A percentile compares a stretch with the other conserved stretches of the same genome.
phyloP scores from a whole-genome alignment of 257 asterid species.

The Capsicum pubescens region DNA sequence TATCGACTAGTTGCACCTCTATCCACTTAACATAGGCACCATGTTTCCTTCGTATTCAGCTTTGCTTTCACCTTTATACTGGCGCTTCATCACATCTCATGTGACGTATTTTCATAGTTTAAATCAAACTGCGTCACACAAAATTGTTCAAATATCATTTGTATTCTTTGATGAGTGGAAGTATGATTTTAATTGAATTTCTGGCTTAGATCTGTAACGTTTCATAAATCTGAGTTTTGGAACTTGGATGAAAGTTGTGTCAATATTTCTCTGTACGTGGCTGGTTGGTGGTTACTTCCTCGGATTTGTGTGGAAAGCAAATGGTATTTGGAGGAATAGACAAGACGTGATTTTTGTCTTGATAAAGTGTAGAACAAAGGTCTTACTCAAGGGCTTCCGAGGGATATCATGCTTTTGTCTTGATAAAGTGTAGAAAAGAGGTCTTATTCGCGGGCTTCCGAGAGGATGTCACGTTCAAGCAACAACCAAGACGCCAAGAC shows the following conservation, averaged over 20 bases:
- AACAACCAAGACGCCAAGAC: neutral
- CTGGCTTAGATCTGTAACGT: too few species aligned
- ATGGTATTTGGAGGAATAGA: slow-evolving; percentile 14
- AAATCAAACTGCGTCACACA: too few species aligned
- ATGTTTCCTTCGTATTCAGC: too few species aligned
- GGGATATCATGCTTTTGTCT: neutral
- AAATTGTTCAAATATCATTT: too few species aligned
- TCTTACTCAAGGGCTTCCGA: neutral
- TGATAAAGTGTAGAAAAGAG: neutral
- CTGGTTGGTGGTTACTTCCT: too few species aligned
- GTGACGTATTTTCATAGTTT: too few species aligned
- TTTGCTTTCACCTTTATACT: too few species aligned
- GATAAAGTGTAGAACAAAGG: neutral
- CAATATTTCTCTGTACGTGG: neutral
- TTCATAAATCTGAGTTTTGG: neutral
- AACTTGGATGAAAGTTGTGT: neutral
- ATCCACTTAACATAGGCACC: too few species aligned
- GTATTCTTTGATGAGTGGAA: too few species aligned
- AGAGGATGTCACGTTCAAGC: neutral
- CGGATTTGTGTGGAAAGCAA: neutral
- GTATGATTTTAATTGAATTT: too few species aligned
- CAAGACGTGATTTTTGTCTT: neutral
- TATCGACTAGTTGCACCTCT: too few species aligned
- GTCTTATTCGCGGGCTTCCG: neutral
- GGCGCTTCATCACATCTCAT: too few species aligned